These are phyloP conservation scores for Drechslerella coelobrocha DNA, from an alignment of 2,329 filamentous ascomycete genomes.

Conservation along the genomic window DNA sequence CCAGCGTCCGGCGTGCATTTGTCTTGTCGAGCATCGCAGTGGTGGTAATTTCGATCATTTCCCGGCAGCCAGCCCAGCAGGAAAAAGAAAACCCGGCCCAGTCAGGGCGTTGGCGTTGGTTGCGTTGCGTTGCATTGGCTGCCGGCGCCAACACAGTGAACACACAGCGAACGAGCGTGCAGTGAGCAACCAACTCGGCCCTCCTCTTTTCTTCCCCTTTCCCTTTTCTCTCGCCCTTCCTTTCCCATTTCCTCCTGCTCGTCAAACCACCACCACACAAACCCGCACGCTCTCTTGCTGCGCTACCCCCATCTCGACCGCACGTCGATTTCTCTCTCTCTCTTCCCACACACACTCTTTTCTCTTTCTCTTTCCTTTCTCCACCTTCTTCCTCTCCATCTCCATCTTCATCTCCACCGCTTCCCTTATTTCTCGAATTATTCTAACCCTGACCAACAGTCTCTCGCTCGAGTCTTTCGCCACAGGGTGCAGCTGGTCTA, in stretches of 20 bases:
- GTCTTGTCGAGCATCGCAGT: background rate
- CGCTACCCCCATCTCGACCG: slow-evolving; percentile 1
- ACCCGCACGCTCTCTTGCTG: no score
- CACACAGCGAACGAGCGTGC: background rate
- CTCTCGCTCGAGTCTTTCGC: slow-evolving; percentile 49
- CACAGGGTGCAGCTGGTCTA: slow-evolving; percentile 51
- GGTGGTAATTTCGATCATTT: slow-evolving; percentile 2
- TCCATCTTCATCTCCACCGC: background rate
- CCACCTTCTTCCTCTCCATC: background rate
- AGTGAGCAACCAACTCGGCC: background rate
- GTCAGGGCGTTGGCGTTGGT: no score
- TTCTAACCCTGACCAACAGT: slow-evolving; percentile 40
- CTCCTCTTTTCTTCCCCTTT: background rate
- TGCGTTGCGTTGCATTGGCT: background rate
- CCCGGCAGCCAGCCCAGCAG: background rate
- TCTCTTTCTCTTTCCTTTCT: background rate
- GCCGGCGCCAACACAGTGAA: background rate
- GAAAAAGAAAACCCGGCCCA: background rate
- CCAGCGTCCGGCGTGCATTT: background rate
- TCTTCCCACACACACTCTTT: no score
- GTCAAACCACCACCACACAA: background rate
- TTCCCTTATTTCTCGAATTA: slow-evolving; percentile 4
- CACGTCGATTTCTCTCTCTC: no score
- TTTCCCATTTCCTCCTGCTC: background rate
- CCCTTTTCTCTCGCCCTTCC: background rate